Base-by-base conservation (phyloP, 169 alveolate genomes). In the Miamiensis avidus region DNA sequence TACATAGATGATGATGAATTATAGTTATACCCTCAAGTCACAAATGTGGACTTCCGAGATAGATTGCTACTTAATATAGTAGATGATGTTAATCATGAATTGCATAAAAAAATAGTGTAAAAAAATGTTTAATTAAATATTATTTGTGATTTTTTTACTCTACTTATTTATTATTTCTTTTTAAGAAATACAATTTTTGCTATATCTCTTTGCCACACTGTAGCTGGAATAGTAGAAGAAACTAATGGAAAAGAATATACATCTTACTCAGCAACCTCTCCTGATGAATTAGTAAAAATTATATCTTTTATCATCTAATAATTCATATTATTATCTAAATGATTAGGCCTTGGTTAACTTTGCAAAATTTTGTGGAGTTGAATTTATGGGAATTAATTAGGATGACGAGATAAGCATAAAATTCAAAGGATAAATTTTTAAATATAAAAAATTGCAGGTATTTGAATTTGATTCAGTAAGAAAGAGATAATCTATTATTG, bases 191-290 rank as follows among this genome's bases (percentile, higher is more conserved):
- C 49, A 27, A 31, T 83, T 27, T 28, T 76, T 6, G 78, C 79
- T 28, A 64, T 95, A 34, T 86, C 96, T 25, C 72, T 93, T 33
- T 95, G 96, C 64, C 95, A 95, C 85, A 91, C 93, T 28, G 88
- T 93, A 20, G 74, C 91, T 49, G 65, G 87, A 33, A 49, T 20
- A 11, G 20, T 11, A 49, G 69, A 49, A 11, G 20, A 49, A 11
- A 20, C 4, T 11, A 49, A 49, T 49, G 20, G 20, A 11, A n/a
- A n/a, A n/a, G n/a, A n/a, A n/a, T n/a, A n/a, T n/a, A 49, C 4
- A 11, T 20, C 20, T 49, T 49, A 49, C 20, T 49, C 69, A 49
- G 69, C 69, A 49, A 49, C 69, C 20, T 49, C 69, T 4, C 69
- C 69, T 49, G 69, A 49, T 49, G 69, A 49, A 49, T 20, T 49